Evolutionary conservation across 2,329 filamentous ascomycete species (phyloP).

Genomic region (Aspergillus texensis): DNA sequence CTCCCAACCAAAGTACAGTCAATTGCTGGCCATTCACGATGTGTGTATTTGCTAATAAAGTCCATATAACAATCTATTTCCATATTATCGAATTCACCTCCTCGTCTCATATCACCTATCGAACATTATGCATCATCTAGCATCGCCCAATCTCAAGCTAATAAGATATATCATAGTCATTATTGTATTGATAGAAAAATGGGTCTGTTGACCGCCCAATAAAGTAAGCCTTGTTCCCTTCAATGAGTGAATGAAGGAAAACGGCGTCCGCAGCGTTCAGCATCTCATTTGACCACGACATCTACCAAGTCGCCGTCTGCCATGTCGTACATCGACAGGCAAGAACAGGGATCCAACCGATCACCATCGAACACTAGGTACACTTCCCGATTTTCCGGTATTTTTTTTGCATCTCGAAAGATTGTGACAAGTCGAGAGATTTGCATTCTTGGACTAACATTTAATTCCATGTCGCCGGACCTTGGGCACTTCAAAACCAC

Average conservation of each 20-base stretch:
- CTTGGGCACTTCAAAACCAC: conserved; percentile 57
- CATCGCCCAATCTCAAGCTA: not conserved
- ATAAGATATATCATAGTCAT: not conserved
- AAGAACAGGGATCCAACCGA: conserved; percentile 60
- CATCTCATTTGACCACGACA: conserved; percentile 62
- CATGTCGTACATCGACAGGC: conserved; percentile 69
- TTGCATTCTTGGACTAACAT: conserved; percentile 51
- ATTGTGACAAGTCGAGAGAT: conserved; percentile 64
- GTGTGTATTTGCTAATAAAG: not conserved
- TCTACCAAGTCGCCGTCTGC: conserved; percentile 76
- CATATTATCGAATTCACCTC: not conserved
- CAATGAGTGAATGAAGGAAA: not conserved
- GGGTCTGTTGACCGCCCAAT: not conserved
- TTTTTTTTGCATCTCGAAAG: conserved; percentile 59
- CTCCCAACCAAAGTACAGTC: not conserved
- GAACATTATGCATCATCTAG: not conserved
- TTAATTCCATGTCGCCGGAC: conserved; percentile 54
- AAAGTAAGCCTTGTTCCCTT: not conserved
- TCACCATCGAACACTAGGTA: conserved; percentile 77
- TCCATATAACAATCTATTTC: not conserved
- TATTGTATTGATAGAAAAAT: not conserved
- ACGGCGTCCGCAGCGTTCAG: not conserved
- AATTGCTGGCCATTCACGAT: not conserved
- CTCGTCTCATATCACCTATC: not conserved
- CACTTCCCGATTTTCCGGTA: conserved; percentile 58